Evolutionary conservation across 768 basidiomycete genomes (phyloP).

Genomic region (Ramaria rubella): DNA sequence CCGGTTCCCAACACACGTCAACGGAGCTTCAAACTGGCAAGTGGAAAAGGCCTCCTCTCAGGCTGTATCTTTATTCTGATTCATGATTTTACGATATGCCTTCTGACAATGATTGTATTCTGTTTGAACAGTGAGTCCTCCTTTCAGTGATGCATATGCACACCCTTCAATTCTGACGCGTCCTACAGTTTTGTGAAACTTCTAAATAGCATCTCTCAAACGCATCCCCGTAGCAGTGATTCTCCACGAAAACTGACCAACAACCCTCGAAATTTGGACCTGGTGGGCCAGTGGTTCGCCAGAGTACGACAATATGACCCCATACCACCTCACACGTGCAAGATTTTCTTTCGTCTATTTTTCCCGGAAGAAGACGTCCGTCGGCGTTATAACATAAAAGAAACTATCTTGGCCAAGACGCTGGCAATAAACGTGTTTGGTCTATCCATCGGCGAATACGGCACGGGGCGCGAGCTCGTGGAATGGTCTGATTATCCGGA

Average conservation of each 20-base stretch:
- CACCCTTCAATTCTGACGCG: not conserved
- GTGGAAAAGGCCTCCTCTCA: not conserved
- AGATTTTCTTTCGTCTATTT: conserved; percentile 62
- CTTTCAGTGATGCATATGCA: not conserved
- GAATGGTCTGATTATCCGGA: conserved; percentile 13
- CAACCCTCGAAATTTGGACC: conserved; percentile 17
- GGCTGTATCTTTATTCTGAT: not conserved
- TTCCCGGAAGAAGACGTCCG: conserved; percentile 76
- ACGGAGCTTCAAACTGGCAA: not conserved
- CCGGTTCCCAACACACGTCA: no score
- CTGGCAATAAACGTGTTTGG: conserved; percentile 44
- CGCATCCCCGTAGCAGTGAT: not conserved
- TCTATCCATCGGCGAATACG: conserved; percentile 25
- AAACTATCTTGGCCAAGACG: conserved; percentile 46
- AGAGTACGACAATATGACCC: conserved; percentile 38
- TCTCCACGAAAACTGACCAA: not conserved
- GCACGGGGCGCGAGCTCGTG: conserved; percentile 14
- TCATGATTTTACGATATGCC: not conserved
- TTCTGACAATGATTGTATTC: not conserved
- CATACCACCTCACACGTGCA: conserved; percentile 47
- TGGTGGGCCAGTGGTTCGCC: conserved; percentile 40
- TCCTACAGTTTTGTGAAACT: conserved; percentile 11
- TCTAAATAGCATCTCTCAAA: conserved; percentile 6
- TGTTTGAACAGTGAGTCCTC: conserved; percentile 2
- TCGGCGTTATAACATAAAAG: conserved; percentile 70